Evolutionary conservation across 1,284 basidiomycete genomes (phyloP).

Genomic region (Cryptococcus sp.): DNA sequence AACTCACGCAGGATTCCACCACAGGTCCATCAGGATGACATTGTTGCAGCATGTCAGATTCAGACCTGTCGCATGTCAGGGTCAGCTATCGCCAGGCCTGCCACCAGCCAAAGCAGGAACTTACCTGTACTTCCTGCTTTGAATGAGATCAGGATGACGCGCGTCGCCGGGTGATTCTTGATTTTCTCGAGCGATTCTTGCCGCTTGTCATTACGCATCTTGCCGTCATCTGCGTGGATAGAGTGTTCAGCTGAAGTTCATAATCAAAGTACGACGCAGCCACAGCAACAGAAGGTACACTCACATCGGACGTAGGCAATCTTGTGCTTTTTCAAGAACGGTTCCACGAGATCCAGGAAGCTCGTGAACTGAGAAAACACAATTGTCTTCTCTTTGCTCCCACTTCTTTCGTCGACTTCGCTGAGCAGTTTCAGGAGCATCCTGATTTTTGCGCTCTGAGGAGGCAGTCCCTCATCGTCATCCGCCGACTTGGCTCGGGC

Average conservation of each 20-base stretch:
- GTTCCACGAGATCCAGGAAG: slow-evolving; percentile 84
- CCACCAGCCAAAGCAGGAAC: neutral
- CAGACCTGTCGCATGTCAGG: slow-evolving; percentile 60
- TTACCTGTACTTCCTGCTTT: slow-evolving; percentile 88
- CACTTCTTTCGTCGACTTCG: slow-evolving; percentile 65
- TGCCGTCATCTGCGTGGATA: slow-evolving; percentile 71
- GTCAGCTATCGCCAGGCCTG: neutral
- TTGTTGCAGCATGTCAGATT: slow-evolving; percentile 94
- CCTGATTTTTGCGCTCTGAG: slow-evolving; percentile 82
- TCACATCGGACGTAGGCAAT: slow-evolving; percentile 80
- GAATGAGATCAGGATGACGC: slow-evolving; percentile 91
- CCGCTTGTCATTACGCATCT: slow-evolving; percentile 74
- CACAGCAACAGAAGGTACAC: slow-evolving; percentile 47
- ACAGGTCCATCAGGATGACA: slow-evolving; percentile 87
- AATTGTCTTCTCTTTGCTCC: slow-evolving; percentile 80
- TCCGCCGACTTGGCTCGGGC: slow-evolving; percentile 15
- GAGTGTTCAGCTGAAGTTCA: no score
- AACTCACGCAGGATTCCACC: slow-evolving; percentile 81
- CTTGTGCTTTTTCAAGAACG: slow-evolving; percentile 68
- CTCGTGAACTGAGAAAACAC: slow-evolving; percentile 72
- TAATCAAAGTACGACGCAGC: neutral
- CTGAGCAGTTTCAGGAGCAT: slow-evolving; percentile 74
- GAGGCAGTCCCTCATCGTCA: slow-evolving; percentile 54
- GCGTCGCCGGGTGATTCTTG: slow-evolving; percentile 61
- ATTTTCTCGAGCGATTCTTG: slow-evolving; percentile 74